These are phyloP conservation scores for Aspergillus sp. DNA, from an alignment of 2,329 filamentous ascomycete genomes.

Conservation along the genomic window DNA sequence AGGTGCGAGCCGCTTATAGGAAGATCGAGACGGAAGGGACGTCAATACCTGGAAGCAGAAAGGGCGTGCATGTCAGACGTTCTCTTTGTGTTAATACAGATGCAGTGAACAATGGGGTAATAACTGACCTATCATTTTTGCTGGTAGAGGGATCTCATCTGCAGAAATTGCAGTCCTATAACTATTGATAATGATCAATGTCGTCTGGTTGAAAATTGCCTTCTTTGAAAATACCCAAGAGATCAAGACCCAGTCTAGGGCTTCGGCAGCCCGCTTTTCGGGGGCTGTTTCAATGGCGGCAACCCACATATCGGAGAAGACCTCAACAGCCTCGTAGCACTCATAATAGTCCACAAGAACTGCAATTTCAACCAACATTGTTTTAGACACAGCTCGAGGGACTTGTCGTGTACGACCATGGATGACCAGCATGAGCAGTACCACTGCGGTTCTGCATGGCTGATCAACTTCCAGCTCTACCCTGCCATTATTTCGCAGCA, in stretches of 20 bases:
- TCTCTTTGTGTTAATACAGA: too few species aligned
- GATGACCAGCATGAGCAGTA: constrained; percentile 22
- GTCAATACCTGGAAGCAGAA: too few species aligned
- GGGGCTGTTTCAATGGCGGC: neutral
- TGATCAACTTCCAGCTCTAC: constrained; percentile 1
- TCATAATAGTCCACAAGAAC: constrained; percentile 23
- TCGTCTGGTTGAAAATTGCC: neutral
- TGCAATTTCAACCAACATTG: constrained; percentile 12
- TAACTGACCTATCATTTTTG: too few species aligned
- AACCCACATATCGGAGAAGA: constrained; percentile 20
- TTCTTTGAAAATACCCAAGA: constrained; percentile 6
- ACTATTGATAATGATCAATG: too few species aligned
- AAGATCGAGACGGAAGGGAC: too few species aligned
- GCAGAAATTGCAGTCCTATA: too few species aligned
- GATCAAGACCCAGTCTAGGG: neutral
- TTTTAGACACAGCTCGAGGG: neutral
- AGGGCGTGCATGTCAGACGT: too few species aligned
- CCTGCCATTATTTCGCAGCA: neutral
- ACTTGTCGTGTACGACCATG: constrained; percentile 18
- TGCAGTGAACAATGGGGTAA: too few species aligned
- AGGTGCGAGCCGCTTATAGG: too few species aligned
- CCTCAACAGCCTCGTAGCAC: constrained; percentile 17
- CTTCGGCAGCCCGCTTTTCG: neutral
- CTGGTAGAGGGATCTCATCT: too few species aligned
- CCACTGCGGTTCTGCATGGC: constrained; percentile 20